Percentiles rank a stretch among this genome's conserved stretches.
Conservation (phyloP, 257 asterid species). For the Solanum rostratum region DNA sequence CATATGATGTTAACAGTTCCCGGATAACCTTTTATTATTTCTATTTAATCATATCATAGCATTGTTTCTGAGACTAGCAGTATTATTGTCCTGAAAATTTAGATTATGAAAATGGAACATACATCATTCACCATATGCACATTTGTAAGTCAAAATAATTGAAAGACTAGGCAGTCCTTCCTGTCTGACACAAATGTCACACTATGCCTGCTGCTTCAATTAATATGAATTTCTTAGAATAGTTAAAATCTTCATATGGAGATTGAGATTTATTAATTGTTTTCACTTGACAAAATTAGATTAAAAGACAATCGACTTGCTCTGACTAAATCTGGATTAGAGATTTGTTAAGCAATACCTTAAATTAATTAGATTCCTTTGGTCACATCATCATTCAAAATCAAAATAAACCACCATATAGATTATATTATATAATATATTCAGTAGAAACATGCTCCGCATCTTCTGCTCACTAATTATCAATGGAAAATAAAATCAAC, state of each 20-base stretch:
- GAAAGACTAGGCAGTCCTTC: neutral
- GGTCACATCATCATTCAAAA: neutral
- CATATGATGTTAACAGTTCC: no score
- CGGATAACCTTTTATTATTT: no score
- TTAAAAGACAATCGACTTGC: neutral
- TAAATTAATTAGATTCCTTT: neutral
- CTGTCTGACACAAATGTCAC: neutral
- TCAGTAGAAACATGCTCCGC: no score
- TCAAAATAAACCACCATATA: neutral
- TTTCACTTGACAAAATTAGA: neutral
- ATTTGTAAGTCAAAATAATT: neutral
- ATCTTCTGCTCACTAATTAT: no score
- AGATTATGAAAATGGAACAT: no score
- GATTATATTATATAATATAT: no score
- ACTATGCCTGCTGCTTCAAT: neutral
- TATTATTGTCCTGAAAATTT: neutral
- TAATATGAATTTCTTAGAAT: neutral
- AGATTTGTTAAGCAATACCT: neutral
- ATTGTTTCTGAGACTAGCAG: neutral
- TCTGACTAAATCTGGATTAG: neutral
- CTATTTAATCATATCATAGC: no score
- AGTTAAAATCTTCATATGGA: neutral
- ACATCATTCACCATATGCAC: neutral
- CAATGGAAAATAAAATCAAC: no score
- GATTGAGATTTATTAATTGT: neutral